Evolutionary conservation across 1,284 basidiomycete genomes (phyloP), one percentile per base, ranked within the genome.

Genomic region (Megacollybia platyphylla): DNA sequence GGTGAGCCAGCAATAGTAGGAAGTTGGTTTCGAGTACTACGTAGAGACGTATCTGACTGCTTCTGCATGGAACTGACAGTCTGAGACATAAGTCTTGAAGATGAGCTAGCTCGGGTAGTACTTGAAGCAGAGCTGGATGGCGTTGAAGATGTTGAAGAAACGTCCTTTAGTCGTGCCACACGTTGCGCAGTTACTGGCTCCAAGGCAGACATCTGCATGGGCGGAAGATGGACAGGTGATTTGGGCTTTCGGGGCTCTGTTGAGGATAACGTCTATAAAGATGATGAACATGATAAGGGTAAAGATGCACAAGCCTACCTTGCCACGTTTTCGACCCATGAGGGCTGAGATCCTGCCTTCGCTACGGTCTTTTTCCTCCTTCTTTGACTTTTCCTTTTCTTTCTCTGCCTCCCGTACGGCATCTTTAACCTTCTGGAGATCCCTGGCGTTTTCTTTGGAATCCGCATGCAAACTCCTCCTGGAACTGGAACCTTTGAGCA

Each of bases 1-100:
- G 91, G 89, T 2, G 89, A 92, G 26, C 88, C 91, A 29, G 87
- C 83, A 46, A 94, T 93, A 2, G 88, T 87, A 4, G 90, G 89
- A 6, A 94, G 61, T 49, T 80, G 77, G 51, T 76, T 76, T 42
- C 85, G 76, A n/a, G 39, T 40, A 45, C 66, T 76, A 13, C 86
- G 78, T 34, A 88, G 68, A 20, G 86, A 87, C 5, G 75, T 62
- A 56, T 88, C 85, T 8, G 85, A 86, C 44, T 82, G 77, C 55
- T 87, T 87, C 59, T 82, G 79, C 76, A 85, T 70, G 10, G 82
- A 85, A 56, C 83, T 87, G 44, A 75, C 71, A 20, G 84, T 87
- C 54, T 85, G 83, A 1, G 79, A 71, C 15, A 79, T 85, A 42
- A 71, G 64, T 40, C 84, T 67, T 37, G 83, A 83, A 9, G 73